Base-by-base conservation (phyloP, 768 basidiomycete genomes). In the Phlebiopsis flavidoalba region DNA sequence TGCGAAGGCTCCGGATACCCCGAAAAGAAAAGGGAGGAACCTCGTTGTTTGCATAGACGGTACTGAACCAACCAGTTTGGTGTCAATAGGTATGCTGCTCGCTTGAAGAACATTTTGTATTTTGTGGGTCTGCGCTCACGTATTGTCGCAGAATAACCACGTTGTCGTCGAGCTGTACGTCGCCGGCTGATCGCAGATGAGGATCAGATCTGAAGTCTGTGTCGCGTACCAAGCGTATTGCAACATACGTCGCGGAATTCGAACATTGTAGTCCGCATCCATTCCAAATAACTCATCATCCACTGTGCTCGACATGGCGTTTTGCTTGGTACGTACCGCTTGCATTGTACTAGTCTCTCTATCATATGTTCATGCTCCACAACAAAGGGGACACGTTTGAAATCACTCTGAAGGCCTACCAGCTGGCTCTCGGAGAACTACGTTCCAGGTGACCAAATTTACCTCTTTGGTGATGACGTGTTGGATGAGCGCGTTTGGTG, bases 21-120 rank as follows among this genome's bases (percentile, higher is more conserved):
- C 7, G 37, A 40, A 40, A 40, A 7, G n/a, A n/a, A n/a, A n/a
- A n/a, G n/a, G 37, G 5, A 26, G 53, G 12, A 55, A 55, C 21
- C 24, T 55, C 33, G 36, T 55, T 35, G 53, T 55, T n/a, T 55
- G 53, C 19, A 55, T 55, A 14, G 53, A 55, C 40, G 53, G 53
- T 5, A 55, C 53, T 11, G n/a, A 26, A 12, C n/a, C n/a, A 55
- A 55, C 14, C n/a, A 40, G 35, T 55, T 55, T 37, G 31, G 33
- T 15, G 4, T 17, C 31, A 55, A n/a, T n/a, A 55, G 35, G 53
- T 55, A 37, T n/a, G 53, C 12, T 12, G 10, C n/a, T n/a, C 24
- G 8, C 52, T 53, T 21, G 5, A 5, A 8, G 11, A 22, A 5
- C 8, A 22, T 10, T 14, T 35, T 31, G 5, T 5, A 26, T 21